Percentiles rank a stretch among this genome's conserved stretches.
Evolutionary conservation across 257 asterid genomes (phyloP).

Genomic region (Ligustrum vulgare): DNA sequence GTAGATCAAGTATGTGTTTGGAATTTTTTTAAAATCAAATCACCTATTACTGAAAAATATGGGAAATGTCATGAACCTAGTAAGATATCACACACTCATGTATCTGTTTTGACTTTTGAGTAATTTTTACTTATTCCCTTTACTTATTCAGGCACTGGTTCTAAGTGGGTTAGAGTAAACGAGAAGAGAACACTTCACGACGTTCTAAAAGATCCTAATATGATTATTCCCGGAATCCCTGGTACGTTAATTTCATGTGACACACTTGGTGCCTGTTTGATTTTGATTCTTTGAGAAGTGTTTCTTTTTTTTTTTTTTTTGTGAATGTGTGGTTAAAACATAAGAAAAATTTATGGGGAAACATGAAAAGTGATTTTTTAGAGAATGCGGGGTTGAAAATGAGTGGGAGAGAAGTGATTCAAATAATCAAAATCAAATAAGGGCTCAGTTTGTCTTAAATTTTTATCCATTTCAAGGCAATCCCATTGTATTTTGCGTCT

Average conservation of each 20-base stretch:
- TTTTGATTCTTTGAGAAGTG: no score
- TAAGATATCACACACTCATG: slow-evolving; percentile 2
- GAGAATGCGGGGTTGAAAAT: no score
- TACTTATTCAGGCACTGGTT: slow-evolving; percentile 37
- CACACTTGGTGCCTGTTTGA: not conserved
- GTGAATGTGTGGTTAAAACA: no score
- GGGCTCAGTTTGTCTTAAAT: not conserved
- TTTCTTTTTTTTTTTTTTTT: no score
- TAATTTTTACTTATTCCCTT: slow-evolving; percentile 3
- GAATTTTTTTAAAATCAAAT: not conserved
- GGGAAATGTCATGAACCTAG: not conserved
- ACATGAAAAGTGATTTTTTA: no score
- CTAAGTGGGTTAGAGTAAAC: slow-evolving; percentile 66
- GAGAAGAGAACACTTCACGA: slow-evolving; percentile 73
- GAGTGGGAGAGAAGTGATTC: no score
- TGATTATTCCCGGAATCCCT: slow-evolving; percentile 76
- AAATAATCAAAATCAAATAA: no score
- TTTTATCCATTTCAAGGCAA: slow-evolving; percentile 5
- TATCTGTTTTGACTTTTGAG: not conserved
- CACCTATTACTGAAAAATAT: not conserved
- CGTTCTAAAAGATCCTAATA: slow-evolving; percentile 57
- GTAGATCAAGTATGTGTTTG: not conserved
- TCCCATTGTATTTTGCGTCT: slow-evolving; percentile 14
- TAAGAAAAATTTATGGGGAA: no score
- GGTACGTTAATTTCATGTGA: slow-evolving; percentile 43